phyloP scores from a whole-genome alignment of 768 basidiomycete genomes.

The Suillus fuscotomentosus region DNA sequence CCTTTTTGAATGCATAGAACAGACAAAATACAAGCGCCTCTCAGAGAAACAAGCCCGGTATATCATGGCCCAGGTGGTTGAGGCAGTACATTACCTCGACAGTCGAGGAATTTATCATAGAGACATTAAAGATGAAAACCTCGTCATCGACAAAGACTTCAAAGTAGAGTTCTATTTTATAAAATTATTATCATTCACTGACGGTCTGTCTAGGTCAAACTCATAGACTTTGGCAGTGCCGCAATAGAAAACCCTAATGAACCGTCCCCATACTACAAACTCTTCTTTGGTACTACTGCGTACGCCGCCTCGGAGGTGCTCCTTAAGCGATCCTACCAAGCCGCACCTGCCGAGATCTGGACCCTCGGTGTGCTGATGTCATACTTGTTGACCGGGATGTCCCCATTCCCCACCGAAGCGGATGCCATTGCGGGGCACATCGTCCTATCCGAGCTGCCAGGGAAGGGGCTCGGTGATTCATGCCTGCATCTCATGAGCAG shows the following conservation, averaged over 20 bases:
- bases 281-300: conserved; percentile 92
- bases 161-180: conserved; percentile 44
- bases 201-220: conserved; percentile 63
- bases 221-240: conserved; percentile 95
- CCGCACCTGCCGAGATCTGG: conserved; percentile 96
- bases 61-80: conserved; percentile 86
- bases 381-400: conserved; percentile 88
- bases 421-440: conserved; percentile 73
- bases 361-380: conserved; percentile 93
- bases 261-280: conserved; percentile 65
- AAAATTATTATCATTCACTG: conserved; percentile 6
- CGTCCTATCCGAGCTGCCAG: conserved; percentile 42
- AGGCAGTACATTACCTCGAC: conserved; percentile 80
- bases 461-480: conserved; percentile 38
- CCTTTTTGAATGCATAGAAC: conserved; percentile 94
- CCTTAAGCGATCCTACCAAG: conserved; percentile 83
- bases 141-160: conserved; percentile 73
- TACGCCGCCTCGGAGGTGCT: conserved; percentile 97
- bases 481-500: conserved; percentile 65
- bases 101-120: conserved; percentile 86
- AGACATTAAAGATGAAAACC: conserved; percentile 97
- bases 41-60: conserved; percentile 76
- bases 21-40: conserved; percentile 74
- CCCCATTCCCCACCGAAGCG: conserved; percentile 88
- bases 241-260: conserved; percentile 64